Conservation (phyloP, 106 monocot genomes). For the Dendrobium nobile region DNA sequence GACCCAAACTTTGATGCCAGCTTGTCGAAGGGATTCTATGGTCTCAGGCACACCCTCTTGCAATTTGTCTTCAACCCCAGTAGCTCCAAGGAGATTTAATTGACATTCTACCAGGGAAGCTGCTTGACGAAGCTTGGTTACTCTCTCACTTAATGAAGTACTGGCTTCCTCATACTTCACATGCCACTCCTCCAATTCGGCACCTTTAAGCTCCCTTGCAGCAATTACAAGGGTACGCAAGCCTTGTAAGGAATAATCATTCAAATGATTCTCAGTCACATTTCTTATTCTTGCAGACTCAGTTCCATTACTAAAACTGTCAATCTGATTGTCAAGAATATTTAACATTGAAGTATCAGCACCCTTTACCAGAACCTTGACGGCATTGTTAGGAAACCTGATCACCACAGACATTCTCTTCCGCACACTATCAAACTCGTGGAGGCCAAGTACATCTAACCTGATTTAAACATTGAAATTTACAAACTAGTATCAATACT, state of each 20-base stretch:
- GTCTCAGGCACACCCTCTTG: conserved; percentile 98
- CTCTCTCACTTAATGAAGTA: conserved; percentile 77
- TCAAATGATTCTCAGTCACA: conserved; percentile 64
- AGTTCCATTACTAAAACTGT: conserved; percentile 4
- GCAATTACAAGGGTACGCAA: conserved; percentile 85
- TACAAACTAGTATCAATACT: background rate
- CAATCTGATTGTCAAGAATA: conserved; percentile 30
- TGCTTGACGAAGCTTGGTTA: conserved; percentile 75
- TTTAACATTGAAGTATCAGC: conserved; percentile 91
- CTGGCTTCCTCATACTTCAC: conserved; percentile 84
- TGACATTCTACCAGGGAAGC: conserved; percentile 71
- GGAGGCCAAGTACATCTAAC: conserved; percentile 95
- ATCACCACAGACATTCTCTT: conserved; percentile 99
- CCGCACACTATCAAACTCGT: conserved; percentile 95
- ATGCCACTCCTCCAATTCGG: conserved; percentile 84
- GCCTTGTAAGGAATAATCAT: conserved; percentile 62
- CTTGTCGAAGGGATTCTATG: conserved; percentile 92
- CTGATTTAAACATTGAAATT: conserved; percentile 38
- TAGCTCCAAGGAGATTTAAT: conserved; percentile 85
- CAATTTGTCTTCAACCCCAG: conserved; percentile 94
- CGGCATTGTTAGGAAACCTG: conserved; percentile 67
- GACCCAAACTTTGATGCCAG: conserved; percentile 98
- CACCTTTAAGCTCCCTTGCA: conserved; percentile 58
- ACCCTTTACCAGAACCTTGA: conserved; percentile 93
- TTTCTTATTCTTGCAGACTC: conserved; percentile 32